These are phyloP conservation scores for Pezicula neosporulosa DNA, from an alignment of 2,329 filamentous ascomycete genomes.

Conservation along the genomic window DNA sequence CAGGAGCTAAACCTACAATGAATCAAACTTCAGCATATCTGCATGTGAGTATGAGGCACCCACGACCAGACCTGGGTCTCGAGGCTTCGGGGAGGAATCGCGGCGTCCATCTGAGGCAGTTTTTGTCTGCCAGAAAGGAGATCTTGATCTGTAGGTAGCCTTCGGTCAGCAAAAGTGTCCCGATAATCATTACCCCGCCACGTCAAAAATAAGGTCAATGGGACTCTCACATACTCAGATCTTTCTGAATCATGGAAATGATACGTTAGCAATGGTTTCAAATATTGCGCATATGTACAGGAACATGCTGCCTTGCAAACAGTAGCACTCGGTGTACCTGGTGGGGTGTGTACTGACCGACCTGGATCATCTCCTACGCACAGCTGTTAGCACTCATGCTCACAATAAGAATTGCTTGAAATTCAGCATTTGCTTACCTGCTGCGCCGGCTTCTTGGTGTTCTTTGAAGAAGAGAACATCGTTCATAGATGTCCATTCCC, in stretches of 20 bases:
- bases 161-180: conserved; percentile 13
- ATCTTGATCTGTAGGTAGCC: conserved; percentile 61
- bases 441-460: conserved; percentile 66
- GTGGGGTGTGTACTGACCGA: conserved; percentile 67
- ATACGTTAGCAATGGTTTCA: conserved; percentile 12
- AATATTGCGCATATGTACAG: conserved; percentile 1
- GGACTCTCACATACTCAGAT: conserved; percentile 52
- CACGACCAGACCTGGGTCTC: conserved; percentile 72
- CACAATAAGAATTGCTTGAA: conserved; percentile 4
- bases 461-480: conserved; percentile 63
- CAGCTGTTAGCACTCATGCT: conserved; percentile 10
- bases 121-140: conserved; percentile 79
- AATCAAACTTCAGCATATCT: conserved; percentile 86
- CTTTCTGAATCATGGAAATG: conserved; percentile 42
- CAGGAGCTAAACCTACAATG: conserved; percentile 54
- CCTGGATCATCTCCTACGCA: conserved; percentile 96
- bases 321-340: background rate
- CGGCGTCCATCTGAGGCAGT: conserved; percentile 50
- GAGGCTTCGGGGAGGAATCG: conserved; percentile 50
- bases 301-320: background rate
- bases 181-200: background rate
- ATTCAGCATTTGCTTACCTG: conserved; percentile 51
- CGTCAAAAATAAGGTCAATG: conserved; percentile 1
- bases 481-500: conserved; percentile 8
- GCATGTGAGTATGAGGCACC: conserved; percentile 96